Percentiles rank a stretch among this genome's conserved stretches.
Evolutionary conservation across 2,329 filamentous ascomycete species (phyloP).

Genomic region (Bipolaris gigantea): DNA sequence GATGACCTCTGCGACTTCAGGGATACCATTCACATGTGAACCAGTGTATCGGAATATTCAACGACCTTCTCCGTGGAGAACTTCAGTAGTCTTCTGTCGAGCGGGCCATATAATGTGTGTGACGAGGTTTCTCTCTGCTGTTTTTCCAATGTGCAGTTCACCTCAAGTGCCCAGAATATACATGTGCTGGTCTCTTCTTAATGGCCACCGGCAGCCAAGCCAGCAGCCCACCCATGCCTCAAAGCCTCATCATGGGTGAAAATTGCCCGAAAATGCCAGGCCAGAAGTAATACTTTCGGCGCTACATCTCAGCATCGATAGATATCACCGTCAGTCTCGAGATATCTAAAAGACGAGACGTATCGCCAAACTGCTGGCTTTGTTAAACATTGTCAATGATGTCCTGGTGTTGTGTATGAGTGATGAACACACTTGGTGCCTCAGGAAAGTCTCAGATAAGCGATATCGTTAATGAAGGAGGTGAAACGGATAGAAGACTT

Average conservation of each 20-base stretch:
- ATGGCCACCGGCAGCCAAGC: conserved; percentile 40
- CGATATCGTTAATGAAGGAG: too few relatives aligned
- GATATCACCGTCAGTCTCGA: not conserved
- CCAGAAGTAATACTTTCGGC: too few relatives aligned
- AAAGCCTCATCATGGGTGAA: conserved; percentile 8
- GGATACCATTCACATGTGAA: conserved; percentile 40
- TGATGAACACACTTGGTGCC: too few relatives aligned
- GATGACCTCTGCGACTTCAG: conserved; percentile 31
- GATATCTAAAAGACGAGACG: not conserved
- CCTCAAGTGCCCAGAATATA: conserved; percentile 28
- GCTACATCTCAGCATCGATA: not conserved
- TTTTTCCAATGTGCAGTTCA: conserved; percentile 38
- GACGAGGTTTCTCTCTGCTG: conserved; percentile 15
- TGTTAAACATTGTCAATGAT: too few relatives aligned
- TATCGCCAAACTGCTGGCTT: too few relatives aligned
- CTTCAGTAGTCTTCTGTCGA: conserved; percentile 36
- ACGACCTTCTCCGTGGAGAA: conserved; percentile 26
- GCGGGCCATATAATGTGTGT: conserved; percentile 36
- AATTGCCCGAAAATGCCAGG: not conserved
- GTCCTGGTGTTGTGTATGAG: too few relatives aligned
- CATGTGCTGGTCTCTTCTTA: conserved; percentile 6
- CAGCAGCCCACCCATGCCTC: conserved; percentile 35
- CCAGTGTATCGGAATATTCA: conserved; percentile 31
- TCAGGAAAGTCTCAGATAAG: too few relatives aligned
- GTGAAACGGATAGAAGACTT: too few relatives aligned